These are phyloP conservation scores for Fusarium sp. DNA, from an alignment of 2,329 filamentous ascomycete species.

Conservation along the genomic window DNA sequence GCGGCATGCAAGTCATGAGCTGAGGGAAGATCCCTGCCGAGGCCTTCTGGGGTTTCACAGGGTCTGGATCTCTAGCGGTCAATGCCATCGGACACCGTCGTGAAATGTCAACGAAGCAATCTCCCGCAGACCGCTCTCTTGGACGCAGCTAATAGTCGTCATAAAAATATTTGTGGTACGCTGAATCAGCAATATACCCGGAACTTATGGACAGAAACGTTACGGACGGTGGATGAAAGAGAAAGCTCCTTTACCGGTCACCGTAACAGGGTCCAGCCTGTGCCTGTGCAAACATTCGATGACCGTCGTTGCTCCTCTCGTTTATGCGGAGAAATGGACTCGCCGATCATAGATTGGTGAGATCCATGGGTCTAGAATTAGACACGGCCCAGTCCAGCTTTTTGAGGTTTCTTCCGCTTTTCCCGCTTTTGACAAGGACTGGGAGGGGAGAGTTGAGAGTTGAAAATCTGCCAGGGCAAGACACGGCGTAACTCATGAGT, in stretches of 20 bases:
- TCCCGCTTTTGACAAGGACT: not conserved
- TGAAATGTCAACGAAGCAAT: constrained; percentile 26
- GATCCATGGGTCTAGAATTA: constrained; percentile 9
- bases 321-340: constrained; percentile 40
- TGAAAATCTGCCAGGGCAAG: constrained; percentile 31
- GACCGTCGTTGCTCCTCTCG: constrained; percentile 32
- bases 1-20: constrained; percentile 33
- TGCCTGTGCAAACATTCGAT: constrained; percentile 7
- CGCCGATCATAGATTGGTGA: constrained; percentile 18
- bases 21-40: constrained; percentile 35
- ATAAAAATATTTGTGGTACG: constrained; percentile 3
- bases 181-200: constrained; percentile 1
- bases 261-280: constrained; percentile 3
- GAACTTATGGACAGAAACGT: constrained; percentile 19
- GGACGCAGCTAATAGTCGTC: constrained; percentile 9
- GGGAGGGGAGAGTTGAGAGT: not conserved
- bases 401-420: constrained; percentile 12
- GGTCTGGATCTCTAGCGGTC: constrained; percentile 31
- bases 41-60: constrained; percentile 14
- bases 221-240: constrained; percentile 4
- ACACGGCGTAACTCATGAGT: constrained; percentile 9
- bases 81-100: constrained; percentile 29
- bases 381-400: constrained; percentile 12
- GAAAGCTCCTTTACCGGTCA: constrained; percentile 2
- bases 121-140: constrained; percentile 39